These are phyloP conservation scores for Debaryomycetaceae sp. DNA, from an alignment of 1,139 yeast genomes.

Conservation along the genomic window DNA sequence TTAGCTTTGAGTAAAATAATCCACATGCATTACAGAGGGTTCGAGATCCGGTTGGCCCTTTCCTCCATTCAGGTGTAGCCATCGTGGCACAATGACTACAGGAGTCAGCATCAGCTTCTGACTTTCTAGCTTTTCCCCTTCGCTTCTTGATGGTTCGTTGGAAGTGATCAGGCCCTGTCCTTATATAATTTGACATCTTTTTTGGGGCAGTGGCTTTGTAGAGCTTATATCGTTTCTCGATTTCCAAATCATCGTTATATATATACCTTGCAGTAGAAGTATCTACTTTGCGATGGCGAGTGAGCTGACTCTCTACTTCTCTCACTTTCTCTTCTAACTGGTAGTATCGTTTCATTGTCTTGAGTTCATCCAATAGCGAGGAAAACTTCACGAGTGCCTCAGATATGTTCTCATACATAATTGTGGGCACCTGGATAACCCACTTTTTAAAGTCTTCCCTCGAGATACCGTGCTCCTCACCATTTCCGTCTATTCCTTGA, in stretches of 20 bases:
- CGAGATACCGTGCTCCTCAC: conserved; percentile 1
- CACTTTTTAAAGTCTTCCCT: conserved; percentile 7
- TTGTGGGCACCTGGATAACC: conserved; percentile 8
- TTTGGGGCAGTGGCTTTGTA: not conserved
- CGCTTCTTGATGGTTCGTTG: not conserved
- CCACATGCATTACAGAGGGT: conserved; percentile 49
- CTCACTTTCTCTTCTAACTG: conserved; percentile 3
- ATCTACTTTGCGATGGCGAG: not conserved
- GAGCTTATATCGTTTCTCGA: not conserved
- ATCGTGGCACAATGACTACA: conserved; percentile 28
- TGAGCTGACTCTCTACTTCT: not conserved
- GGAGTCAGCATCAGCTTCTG: conserved; percentile 3
- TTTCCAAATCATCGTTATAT: not conserved
- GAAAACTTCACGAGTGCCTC: conserved; percentile 4
- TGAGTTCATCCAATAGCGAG: conserved; percentile 5
- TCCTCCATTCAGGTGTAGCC: conserved; percentile 46
- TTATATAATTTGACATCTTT: not conserved
- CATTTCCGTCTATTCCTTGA: not conserved
- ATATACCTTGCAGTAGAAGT: not conserved
- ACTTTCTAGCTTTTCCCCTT: conserved; percentile 6
- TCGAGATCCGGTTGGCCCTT: conserved; percentile 43
- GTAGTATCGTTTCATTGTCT: conserved; percentile 6
- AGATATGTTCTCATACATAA: conserved; percentile 6
- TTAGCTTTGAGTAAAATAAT: conserved; percentile 34
- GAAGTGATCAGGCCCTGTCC: not conserved